Conservation (phyloP, 371 early-diverging fungal species). For the Dichotomocladium elegans region DNA sequence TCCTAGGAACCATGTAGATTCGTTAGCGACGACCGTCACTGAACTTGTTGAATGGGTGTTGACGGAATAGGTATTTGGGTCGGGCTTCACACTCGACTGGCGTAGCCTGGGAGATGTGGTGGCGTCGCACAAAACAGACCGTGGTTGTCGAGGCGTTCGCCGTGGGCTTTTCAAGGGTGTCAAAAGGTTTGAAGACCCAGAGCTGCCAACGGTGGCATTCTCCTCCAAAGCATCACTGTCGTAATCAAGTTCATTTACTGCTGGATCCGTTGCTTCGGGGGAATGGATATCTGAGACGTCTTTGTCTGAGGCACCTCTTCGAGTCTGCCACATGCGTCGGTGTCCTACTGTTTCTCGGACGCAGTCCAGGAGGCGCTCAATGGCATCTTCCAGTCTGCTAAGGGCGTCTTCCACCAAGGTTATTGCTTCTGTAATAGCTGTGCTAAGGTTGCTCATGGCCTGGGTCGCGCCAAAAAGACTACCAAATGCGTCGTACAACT, state of each 20-base stretch:
- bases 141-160: background rate
- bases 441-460: conserved; percentile 48
- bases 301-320: conserved; percentile 18
- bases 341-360: conserved; percentile 37
- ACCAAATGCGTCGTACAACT: conserved; percentile 62
- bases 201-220: background rate
- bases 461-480: conserved; percentile 64
- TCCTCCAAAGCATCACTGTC: conserved; percentile 1
- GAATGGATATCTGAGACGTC: background rate
- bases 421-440: conserved; percentile 23
- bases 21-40: background rate
- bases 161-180: background rate
- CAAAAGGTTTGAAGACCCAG: background rate
- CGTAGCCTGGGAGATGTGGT: conserved; percentile 7
- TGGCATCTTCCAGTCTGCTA: conserved; percentile 34
- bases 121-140: background rate
- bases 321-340: conserved; percentile 30
- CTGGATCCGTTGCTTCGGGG: background rate
- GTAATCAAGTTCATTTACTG: background rate
- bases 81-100: conserved; percentile 15
- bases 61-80: no score
- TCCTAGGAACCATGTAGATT: conserved; percentile 49
- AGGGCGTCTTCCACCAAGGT: conserved; percentile 41
- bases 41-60: no score
- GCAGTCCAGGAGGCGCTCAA: conserved; percentile 30